These are phyloP conservation scores for Phlegmacium glaucopus DNA, from an alignment of 768 basidiomycete genomes.

Conservation along the genomic window DNA sequence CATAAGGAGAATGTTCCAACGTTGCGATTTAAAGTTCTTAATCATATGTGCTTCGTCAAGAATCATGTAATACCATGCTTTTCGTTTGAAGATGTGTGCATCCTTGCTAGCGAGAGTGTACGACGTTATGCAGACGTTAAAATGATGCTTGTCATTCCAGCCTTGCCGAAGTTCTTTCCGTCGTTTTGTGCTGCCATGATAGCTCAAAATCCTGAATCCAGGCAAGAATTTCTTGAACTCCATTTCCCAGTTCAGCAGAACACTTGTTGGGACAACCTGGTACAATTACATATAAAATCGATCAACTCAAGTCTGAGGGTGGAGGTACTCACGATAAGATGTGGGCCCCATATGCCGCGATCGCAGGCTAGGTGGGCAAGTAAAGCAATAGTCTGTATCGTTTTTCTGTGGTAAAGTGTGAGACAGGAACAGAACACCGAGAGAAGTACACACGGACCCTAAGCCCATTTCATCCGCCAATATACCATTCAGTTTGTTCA, in stretches of 20 bases:
- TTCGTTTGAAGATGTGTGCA: slow-evolving; percentile 87
- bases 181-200: slow-evolving; percentile 87
- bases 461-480: slow-evolving; percentile 94
- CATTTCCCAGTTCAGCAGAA: slow-evolving; percentile 94
- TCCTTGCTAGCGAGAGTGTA: slow-evolving; percentile 92
- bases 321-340: slow-evolving; percentile 63
- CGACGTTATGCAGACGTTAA: slow-evolving; percentile 94
- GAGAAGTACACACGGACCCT: slow-evolving; percentile 55
- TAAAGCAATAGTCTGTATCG: slow-evolving; percentile 94
- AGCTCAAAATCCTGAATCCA: slow-evolving; percentile 81
- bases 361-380: slow-evolving; percentile 91
- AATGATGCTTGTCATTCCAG: slow-evolving; percentile 85
- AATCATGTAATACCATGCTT: slow-evolving; percentile 94
- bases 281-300: slow-evolving; percentile 15
- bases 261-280: slow-evolving; percentile 87
- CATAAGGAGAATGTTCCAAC: slow-evolving; percentile 90
- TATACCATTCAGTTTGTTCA: slow-evolving; percentile 78
- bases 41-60: slow-evolving; percentile 97
- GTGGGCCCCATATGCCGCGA: slow-evolving; percentile 88
- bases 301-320: background rate
- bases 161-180: slow-evolving; percentile 88
- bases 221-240: slow-evolving; percentile 97
- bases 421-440: background rate
- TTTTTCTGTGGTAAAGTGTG: slow-evolving; percentile 56
- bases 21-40: slow-evolving; percentile 93